A percentile compares a stretch with the other conserved stretches of the same genome.
Conservation (phyloP, 306 rosid species). For the Morella rubra region DNA sequence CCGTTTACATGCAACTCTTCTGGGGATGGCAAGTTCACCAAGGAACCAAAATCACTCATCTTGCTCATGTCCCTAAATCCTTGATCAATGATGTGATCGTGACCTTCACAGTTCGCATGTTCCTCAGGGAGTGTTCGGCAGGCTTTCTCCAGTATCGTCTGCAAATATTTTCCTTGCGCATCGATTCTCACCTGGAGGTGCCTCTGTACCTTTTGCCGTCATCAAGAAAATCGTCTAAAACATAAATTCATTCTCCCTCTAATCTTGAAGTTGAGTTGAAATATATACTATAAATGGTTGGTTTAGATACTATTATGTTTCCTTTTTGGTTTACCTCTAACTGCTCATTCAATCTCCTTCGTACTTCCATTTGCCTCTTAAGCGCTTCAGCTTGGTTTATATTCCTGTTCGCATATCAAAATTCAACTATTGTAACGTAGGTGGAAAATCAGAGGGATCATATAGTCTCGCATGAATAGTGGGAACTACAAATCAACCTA, state of each 20-base stretch:
- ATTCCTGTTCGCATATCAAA: not conserved
- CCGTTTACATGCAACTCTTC: not conserved
- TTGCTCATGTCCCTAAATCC: not conserved
- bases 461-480: not conserved
- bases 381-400: not conserved
- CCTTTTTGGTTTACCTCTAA: not conserved
- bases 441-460: not conserved
- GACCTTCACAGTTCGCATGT: not conserved
- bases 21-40: not conserved
- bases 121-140: not conserved
- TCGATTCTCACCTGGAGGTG: conserved; percentile 4
- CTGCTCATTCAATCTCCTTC: conserved; percentile 6
- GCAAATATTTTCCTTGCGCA: conserved; percentile 1
- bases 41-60: not conserved
- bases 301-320: not conserved
- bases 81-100: not conserved
- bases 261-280: not conserved
- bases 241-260: not conserved
- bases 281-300: not conserved
- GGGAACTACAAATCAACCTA: not conserved
- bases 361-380: not conserved
- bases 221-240: not conserved
- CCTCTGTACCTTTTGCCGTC: not conserved
- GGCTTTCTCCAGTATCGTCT: not conserved
- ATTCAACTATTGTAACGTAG: not conserved